Evolutionary conservation across 2,329 filamentous ascomycete genomes (phyloP).

Genomic region (Clarireedia hainanense): DNA sequence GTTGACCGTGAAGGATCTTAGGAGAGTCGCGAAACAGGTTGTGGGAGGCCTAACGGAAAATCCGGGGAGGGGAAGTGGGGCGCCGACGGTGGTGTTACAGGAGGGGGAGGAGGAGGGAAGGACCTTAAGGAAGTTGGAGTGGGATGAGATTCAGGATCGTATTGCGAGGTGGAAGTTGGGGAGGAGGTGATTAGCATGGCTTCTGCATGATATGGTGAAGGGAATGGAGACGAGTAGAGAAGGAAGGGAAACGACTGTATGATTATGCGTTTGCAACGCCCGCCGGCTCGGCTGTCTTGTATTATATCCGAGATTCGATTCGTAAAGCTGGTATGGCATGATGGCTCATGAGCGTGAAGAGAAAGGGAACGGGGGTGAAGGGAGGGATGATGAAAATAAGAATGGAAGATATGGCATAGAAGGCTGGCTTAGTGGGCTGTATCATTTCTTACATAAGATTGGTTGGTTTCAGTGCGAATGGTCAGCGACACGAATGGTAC

Average conservation of each 20-base stretch:
- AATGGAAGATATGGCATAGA: too few species aligned
- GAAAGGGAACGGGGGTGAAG: too few species aligned
- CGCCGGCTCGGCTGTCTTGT: too few species aligned
- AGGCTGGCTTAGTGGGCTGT: too few species aligned
- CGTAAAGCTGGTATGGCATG: too few species aligned
- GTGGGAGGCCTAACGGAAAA: constrained; percentile 73
- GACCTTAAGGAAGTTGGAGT: constrained; percentile 58
- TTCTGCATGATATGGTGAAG: background rate
- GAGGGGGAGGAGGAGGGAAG: constrained; percentile 68
- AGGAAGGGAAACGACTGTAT: background rate
- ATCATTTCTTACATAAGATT: too few species aligned
- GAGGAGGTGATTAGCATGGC: constrained; percentile 35
- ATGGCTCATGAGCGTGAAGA: too few species aligned
- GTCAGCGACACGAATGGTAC: too few species aligned
- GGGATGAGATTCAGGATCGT: constrained; percentile 84
- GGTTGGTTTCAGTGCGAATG: too few species aligned
- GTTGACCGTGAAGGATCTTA: constrained; percentile 71
- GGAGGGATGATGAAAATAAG: too few species aligned
- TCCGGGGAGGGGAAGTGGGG: constrained; percentile 68
- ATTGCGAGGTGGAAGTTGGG: constrained; percentile 82
- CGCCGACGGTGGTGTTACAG: constrained; percentile 90
- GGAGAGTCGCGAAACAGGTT: constrained; percentile 71
- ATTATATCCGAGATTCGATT: too few species aligned
- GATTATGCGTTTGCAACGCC: background rate
- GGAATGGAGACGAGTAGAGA: background rate